phyloP scores from a whole-genome alignment of 108 stramenopile genomes.

The Pseudonitzschia pungens region DNA sequence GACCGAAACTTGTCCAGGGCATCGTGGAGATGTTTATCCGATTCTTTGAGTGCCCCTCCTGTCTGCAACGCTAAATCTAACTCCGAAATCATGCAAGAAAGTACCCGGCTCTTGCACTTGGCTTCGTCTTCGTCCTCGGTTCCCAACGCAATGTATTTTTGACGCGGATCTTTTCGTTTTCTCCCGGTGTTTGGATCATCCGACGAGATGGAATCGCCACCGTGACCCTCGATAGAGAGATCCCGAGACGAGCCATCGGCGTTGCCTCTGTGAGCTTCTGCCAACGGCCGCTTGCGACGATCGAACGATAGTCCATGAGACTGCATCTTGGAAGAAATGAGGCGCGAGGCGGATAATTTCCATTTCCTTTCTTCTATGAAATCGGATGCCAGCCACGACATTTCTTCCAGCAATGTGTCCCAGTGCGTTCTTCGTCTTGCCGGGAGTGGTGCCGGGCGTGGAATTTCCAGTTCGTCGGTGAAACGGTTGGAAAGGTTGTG shows the following conservation, averaged over 20 bases:
- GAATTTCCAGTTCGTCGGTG: slow-evolving; percentile 3
- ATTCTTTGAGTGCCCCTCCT: slow-evolving; percentile 20
- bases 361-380: slow-evolving; percentile 89
- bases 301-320: neutral
- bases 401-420: slow-evolving; percentile 85
- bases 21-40: slow-evolving; percentile 15
- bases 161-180: neutral
- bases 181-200: neutral
- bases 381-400: slow-evolving; percentile 87
- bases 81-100: slow-evolving; percentile 28
- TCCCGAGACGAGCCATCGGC: neutral
- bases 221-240: neutral
- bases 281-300: neutral
- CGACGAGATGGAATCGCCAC: neutral
- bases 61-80: slow-evolving; percentile 1
- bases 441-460: slow-evolving; percentile 36
- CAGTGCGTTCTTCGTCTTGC: slow-evolving; percentile 75
- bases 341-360: slow-evolving; percentile 63
- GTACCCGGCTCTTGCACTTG: neutral
- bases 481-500: neutral
- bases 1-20: slow-evolving; percentile 13
- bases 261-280: neutral
- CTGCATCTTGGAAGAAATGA: slow-evolving; percentile 31
- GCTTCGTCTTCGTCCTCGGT: slow-evolving; percentile 9
- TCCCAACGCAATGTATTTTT: neutral